Percentiles rank a stretch among this genome's conserved stretches.
These are phyloP conservation scores for Silene coronaria DNA, from an alignment of 179 eudicot genomes.

Conservation along the genomic window DNA sequence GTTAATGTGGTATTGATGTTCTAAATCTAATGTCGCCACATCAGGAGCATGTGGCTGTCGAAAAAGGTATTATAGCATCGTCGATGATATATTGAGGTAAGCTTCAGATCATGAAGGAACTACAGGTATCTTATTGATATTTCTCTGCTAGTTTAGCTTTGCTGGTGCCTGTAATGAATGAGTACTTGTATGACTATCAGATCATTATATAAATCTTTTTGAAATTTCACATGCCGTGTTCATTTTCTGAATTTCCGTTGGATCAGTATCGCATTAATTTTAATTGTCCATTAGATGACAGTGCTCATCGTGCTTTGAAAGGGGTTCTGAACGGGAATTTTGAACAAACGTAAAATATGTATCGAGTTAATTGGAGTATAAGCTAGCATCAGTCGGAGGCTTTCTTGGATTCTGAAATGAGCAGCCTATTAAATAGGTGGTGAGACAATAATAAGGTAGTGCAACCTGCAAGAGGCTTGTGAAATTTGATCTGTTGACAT, in stretches of 20 bases:
- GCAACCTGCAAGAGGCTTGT: conserved; percentile 7
- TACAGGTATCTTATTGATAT: not conserved
- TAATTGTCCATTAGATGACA: too few relatives aligned
- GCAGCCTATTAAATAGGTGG: conserved; percentile 7
- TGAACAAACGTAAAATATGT: too few relatives aligned
- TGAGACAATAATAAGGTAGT: not conserved
- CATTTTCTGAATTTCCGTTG: not conserved
- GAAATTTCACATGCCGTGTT: not conserved
- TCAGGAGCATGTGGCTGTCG: not conserved
- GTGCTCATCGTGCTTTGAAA: too few relatives aligned
- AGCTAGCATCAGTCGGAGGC: not conserved
- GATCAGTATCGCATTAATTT: not conserved
- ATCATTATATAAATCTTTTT: conserved; percentile 1
- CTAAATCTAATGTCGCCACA: not conserved
- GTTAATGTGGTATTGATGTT: conserved; percentile 3
- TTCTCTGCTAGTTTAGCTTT: not conserved
- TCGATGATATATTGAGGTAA: not conserved
- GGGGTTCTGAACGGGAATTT: too few relatives aligned
- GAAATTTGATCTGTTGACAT: not conserved
- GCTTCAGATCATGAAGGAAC: not conserved
- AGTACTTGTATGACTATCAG: not conserved
- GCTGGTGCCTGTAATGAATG: not conserved
- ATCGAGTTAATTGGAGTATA: too few relatives aligned
- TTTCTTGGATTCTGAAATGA: conserved; percentile 10
- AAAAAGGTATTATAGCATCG: not conserved